phyloP scores from a whole-genome alignment of 768 basidiomycete species.

The Sarcodon sp. region DNA sequence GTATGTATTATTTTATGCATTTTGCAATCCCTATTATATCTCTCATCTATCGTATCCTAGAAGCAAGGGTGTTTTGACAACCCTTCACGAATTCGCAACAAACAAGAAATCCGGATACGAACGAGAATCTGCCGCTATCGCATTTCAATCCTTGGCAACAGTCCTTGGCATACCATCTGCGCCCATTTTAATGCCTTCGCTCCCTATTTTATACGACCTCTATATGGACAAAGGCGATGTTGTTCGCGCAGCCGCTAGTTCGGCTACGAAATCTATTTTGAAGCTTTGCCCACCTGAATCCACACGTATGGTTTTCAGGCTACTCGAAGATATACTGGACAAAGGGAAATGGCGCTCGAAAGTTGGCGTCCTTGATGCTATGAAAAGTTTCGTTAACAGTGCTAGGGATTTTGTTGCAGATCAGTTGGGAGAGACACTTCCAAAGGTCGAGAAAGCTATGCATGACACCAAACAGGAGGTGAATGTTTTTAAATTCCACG shows the following conservation, averaged over 20 bases:
- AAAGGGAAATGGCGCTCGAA: constrained; percentile 90
- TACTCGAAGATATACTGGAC: constrained; percentile 64
- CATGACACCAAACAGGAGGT: constrained; percentile 96
- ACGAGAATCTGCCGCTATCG: constrained; percentile 78
- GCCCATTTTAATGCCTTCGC: constrained; percentile 65
- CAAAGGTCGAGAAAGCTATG: constrained; percentile 83
- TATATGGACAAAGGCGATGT: constrained; percentile 93
- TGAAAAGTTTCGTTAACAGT: constrained; percentile 58
- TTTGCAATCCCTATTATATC: background rate
- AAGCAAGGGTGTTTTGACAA: constrained; percentile 45
- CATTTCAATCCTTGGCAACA: constrained; percentile 59
- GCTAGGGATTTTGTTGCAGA: constrained; percentile 71
- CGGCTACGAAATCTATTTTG: constrained; percentile 74
- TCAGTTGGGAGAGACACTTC: constrained; percentile 70
- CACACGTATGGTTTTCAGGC: constrained; percentile 51
- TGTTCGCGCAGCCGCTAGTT: constrained; percentile 68
- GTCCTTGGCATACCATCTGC: constrained; percentile 59
- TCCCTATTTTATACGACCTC: constrained; percentile 69
- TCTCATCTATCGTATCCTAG: constrained; percentile 21
- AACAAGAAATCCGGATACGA: constrained; percentile 86
- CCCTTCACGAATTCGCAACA: constrained; percentile 54
- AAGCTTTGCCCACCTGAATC: constrained; percentile 79
- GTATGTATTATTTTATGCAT: constrained; percentile 24
- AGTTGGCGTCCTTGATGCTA: constrained; percentile 82
- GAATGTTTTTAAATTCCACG: background rate